Conservation (phyloP, 2,329 filamentous ascomycete species). For the Didymosphaeria variabile region DNA sequence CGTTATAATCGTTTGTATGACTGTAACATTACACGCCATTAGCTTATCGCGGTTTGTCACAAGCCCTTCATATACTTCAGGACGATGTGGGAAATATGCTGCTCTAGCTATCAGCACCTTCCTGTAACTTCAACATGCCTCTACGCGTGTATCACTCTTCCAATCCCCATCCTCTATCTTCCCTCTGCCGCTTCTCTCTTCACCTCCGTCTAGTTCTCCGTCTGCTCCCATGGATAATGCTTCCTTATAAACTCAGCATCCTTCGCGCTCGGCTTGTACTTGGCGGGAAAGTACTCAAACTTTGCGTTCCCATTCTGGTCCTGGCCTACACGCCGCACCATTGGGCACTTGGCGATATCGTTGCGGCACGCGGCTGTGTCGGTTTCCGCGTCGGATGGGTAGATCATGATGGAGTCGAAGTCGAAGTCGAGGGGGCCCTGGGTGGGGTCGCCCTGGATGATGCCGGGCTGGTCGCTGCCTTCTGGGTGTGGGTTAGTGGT, state of each 20-base stretch:
- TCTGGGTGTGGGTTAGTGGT: not conserved
- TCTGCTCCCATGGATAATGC: constrained; percentile 1
- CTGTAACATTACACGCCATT: not conserved
- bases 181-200: too few species aligned
- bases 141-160: too few species aligned
- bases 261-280: not conserved
- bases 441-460: not conserved
- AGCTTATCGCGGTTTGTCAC: not conserved
- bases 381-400: constrained; percentile 1
- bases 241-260: constrained; percentile 10
- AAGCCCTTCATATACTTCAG: not conserved
- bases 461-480: not conserved
- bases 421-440: constrained; percentile 6
- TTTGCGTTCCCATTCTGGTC: not conserved
- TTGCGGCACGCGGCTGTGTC: constrained; percentile 1
- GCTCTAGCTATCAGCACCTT: not conserved
- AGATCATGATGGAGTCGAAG: constrained; percentile 13
- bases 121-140: not conserved
- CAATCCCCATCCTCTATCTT: too few species aligned
- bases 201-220: not conserved
- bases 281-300: constrained; percentile 1
- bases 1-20: not conserved
- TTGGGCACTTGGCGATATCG: not conserved
- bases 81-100: not conserved
- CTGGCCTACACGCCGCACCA: not conserved